Conservation (phyloP, 306 rosid species). For the Prunus dulcis region DNA sequence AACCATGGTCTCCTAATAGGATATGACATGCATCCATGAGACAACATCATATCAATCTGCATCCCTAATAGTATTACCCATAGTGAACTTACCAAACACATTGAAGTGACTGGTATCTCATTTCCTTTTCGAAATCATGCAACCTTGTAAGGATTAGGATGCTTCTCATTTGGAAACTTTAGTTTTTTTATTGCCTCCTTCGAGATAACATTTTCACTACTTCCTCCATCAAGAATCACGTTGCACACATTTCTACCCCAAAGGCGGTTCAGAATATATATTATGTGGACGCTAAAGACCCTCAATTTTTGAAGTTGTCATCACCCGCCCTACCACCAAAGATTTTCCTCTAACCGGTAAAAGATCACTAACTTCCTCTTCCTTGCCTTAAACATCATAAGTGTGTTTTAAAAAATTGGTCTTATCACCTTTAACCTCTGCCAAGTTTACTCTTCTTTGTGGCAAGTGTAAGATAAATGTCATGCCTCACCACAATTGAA, state of each 20-base stretch:
- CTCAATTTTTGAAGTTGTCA: background rate
- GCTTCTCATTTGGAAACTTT: no score
- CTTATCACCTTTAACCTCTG: no score
- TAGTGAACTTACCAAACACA: no score
- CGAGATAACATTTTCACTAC: no score
- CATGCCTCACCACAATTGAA: no score
- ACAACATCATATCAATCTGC: background rate
- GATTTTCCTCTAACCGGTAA: background rate
- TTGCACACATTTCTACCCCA: background rate
- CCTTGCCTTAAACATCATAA: no score
- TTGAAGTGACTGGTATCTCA: background rate
- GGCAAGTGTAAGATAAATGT: no score
- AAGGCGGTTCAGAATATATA: background rate
- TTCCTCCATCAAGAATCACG: background rate
- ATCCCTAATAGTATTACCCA: background rate
- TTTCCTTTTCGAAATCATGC: background rate
- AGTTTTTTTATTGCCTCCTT: no score
- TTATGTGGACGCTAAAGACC: background rate
- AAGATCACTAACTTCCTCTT: background rate
- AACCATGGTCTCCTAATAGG: background rate
- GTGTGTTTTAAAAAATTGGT: no score
- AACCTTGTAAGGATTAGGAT: no score
- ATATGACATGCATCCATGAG: background rate
- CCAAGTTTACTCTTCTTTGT: no score
- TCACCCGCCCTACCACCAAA: background rate